Conservation (phyloP, 257 asterid species). For the Nicotiana sylvestris region DNA sequence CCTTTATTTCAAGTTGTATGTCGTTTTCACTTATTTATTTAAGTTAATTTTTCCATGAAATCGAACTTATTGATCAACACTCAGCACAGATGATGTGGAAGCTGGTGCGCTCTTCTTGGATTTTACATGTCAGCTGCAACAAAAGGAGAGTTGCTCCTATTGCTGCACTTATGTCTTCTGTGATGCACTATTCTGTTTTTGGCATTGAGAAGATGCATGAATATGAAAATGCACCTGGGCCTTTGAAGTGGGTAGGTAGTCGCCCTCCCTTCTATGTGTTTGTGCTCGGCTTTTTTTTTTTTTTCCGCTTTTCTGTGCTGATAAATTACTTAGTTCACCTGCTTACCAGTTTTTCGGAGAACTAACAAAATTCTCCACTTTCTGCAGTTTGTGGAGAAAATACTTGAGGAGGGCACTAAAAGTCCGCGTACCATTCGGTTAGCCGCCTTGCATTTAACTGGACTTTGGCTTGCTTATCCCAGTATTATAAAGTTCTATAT, state of each 20-base stretch:
- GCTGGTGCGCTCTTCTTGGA: conserved; percentile 87
- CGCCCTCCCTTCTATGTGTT: conserved; percentile 16
- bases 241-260: conserved; percentile 77
- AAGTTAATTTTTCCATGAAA: neutral
- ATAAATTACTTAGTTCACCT: neutral
- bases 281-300: neutral
- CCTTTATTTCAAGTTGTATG: conserved; percentile 6
- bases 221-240: conserved; percentile 58
- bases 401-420: conserved; percentile 87
- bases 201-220: conserved; percentile 70
- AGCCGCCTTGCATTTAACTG: conserved; percentile 83
- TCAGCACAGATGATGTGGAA: conserved; percentile 72
- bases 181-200: conserved; percentile 77
- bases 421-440: conserved; percentile 98
- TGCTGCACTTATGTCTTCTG: conserved; percentile 88
- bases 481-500: conserved; percentile 62
- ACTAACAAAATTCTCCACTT: conserved; percentile 11
- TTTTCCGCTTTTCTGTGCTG: neutral
- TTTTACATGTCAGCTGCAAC: conserved; percentile 83
- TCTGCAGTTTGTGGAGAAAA: conserved; percentile 70
- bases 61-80: neutral
- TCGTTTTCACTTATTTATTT: neutral
- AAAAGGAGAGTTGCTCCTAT: conserved; percentile 96
- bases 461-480: conserved; percentile 85
- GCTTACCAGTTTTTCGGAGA: neutral